Evolutionary conservation across 805 yeast genomes (phyloP), one percentile per base, ranked within the genome.

Genomic region (Hagleromyces aurorensis): DNA sequence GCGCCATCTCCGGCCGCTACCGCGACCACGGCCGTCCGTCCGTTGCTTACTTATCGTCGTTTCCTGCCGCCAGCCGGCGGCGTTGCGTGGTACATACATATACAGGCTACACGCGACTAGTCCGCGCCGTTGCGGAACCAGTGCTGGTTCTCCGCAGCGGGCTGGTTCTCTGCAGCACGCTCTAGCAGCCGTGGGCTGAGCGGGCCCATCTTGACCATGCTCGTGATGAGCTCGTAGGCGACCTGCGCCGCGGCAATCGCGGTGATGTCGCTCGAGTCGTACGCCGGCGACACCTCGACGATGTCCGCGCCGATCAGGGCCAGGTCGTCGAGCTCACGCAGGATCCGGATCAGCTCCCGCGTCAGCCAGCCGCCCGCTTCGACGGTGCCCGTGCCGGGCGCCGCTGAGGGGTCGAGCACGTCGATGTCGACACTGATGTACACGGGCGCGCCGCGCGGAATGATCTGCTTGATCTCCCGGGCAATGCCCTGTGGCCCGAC

Each of bases 361-460:
- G 78, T 61, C 9, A 75, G 66, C 64, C 78, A 70, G 3, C 91
- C 91, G 10, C 86, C 91, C 4, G 69, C 72, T 48, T 80, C 91
- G 42, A 78, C 70, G 4, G 91, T 80, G 7, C 91, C 91, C 0
- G 89, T 79, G 1, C 82, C 87, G 10, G 87, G 82, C 3, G 84
- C 84, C 29, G 64, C 59, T 4, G 80, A 73, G 0, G 86, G 86
- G 47, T 80, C 91, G 36, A 80, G 61, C 2, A 76, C 80, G 48
- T 77, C 85, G 25, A 81, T 76, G 52, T 82, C 94, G n/a, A 83
- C 79, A 13, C 84, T 75, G 23, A 83, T 60, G 46, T 79, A 83
- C 0, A 81, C 81, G 7, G 91, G 89, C 7, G 66, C 62, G 32
- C 72, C 69, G n/a, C 52, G 50, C 1, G 84, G 82, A 19, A 82